Evolutionary conservation across 345 rosid genomes (phyloP), one percentile per base, ranked within the genome.

Genomic region (Citrus mangshanensis): DNA sequence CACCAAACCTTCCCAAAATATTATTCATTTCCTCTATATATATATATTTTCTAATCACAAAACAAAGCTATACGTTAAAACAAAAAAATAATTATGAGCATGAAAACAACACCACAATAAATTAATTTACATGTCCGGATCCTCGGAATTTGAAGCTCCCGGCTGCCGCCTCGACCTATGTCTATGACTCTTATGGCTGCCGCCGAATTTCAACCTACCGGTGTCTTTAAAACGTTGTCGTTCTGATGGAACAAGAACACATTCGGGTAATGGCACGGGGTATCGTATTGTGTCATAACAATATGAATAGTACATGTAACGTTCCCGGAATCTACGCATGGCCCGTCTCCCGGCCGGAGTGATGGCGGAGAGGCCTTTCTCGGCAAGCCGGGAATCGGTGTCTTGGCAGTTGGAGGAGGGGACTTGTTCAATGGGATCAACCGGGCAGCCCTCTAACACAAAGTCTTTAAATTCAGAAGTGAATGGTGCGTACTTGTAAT

Each of bases 231-330:
- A 95, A 61, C 93, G 80, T 32, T 75, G 81, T 64, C 82, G 89
- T 77, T 95, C 98, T 0, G 77, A 27, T 0, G 88, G 84, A 79
- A 74, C 85, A 22, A 91, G 81, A 18, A 87, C 93, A 8, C 98
- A 95, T 46, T 95, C 99, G 0, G 99, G 97, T 0, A 64, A 86
- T 0, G 93, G 74, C 18, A 82, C 60, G 0, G 93, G 91, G 60
- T 95, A 95, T 56, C 99, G 78, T 38, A 91, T 1, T 0, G 82
- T 71, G 24, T 95, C 99, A 2, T 95, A 91, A 64, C 99, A 95
- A n/a, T 95, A 94, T 0, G 99, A 91, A 72, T 95, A 96, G 46
- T 94, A 96, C 92, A 94, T 94, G 54, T 78, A 90, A n/a, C 85
- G 89, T 22, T 89, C 91, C 1, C 99, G 88, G 49, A 93, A 92